Evolutionary conservation across 164 flowering plant genomes (phyloP), one percentile per base, ranked within the genome.

Genomic region (Hamamelis virginiana): DNA sequence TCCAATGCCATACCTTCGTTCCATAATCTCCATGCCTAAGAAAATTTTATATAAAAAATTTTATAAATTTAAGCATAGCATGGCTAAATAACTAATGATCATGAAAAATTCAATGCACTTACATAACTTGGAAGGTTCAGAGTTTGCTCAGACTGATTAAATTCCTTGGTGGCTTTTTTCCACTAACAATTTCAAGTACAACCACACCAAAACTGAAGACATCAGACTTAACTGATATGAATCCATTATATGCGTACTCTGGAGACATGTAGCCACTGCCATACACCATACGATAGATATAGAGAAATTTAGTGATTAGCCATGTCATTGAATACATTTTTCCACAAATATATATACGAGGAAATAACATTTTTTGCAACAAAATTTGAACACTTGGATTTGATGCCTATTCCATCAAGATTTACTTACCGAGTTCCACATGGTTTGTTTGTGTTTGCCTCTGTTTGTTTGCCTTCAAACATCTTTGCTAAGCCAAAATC

Each of bases 11-110:
- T 69, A 3, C 56, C 47, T n/a, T 72, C 74, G 38, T 58, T 59
- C 79, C 79, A 76, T 21, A 76, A 65, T 64, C 43, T 65, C 79
- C 79, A 76, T 16, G 76, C 76, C 79, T 76, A 55, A 23, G 45
- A 18, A 44, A 67, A 26, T 21, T 23, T 8, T 12, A 19, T 23
- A 27, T n/a, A 25, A 10, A 26, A 51, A 27, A 9, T 57, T 1
- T 14, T 23, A 46, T 16, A 2, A 15, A n/a, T 9, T 18, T 33
- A 1, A n/a, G n/a, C n/a, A 6, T 12, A 47, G 10, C 43, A n/a
- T 45, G 9, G 27, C 26, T 25, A 45, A 18, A 69, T 9, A 41
- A 59, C n/a, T 27, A 60, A 23, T 26, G 5, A 27, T 14, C 8
- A 8, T 12, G 9, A 41, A 38, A 27, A 16, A 57, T 18, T 56